Evolutionary conservation across 139 green algal genomes (phyloP).

Genomic region (Closterium sp.): DNA sequence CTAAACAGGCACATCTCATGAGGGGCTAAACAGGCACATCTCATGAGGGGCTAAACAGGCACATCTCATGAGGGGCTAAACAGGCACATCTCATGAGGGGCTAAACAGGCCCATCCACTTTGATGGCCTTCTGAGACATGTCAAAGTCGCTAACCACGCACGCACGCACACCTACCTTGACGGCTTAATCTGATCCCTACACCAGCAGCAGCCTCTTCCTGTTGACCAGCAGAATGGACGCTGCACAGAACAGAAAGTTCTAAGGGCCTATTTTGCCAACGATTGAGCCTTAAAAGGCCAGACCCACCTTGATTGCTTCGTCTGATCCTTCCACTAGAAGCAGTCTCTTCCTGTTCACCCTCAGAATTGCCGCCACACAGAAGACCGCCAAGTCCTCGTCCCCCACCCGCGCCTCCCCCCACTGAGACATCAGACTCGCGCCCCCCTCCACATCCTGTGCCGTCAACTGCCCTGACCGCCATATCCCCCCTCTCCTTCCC

Average conservation of each 20-base stretch:
- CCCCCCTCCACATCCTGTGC: not conserved
- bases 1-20: too few relatives aligned
- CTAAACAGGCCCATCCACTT: too few relatives aligned
- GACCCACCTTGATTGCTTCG: conserved; percentile 25
- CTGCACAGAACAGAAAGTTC: not conserved
- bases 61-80: too few relatives aligned
- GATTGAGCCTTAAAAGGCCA: too few relatives aligned
- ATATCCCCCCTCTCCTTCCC: not conserved
- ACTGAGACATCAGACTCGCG: not conserved
- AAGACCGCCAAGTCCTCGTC: conserved; percentile 24
- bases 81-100: too few relatives aligned
- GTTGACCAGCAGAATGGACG: not conserved
- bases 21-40: too few relatives aligned
- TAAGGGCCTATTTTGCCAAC: too few relatives aligned
- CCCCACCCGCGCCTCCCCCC: not conserved
- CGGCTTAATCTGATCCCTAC: not conserved
- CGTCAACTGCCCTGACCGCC: not conserved
- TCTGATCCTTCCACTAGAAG: not conserved
- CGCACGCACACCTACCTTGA: not conserved
- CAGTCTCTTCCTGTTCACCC: conserved; percentile 10
- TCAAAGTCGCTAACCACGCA: not conserved
- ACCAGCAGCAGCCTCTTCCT: not conserved
- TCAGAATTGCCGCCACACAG: conserved; percentile 26
- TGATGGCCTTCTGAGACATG: too few relatives aligned
- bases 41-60: too few relatives aligned